Evolutionary conservation across 768 basidiomycete genomes (phyloP).

Genomic region (Inosperma sp.): DNA sequence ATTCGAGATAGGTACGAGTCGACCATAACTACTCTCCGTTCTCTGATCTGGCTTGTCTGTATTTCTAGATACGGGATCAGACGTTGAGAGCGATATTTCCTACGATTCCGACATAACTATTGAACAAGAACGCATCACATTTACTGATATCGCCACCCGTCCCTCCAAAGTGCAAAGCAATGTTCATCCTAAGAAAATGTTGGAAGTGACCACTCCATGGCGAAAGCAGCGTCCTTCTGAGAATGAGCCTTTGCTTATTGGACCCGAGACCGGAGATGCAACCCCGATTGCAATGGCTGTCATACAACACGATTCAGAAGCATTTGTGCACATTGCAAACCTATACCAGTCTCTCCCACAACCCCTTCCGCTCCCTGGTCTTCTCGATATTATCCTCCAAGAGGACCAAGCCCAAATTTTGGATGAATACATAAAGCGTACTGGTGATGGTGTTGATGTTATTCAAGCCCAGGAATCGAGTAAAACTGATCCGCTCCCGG

Average conservation of each 20-base stretch:
- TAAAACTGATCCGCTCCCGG: conserved; percentile 14
- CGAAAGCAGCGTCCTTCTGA: neutral
- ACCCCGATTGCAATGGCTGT: conserved; percentile 36
- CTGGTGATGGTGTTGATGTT: conserved; percentile 39
- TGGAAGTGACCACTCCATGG: conserved; percentile 19
- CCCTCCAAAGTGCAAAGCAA: conserved; percentile 41
- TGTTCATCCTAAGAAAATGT: conserved; percentile 35
- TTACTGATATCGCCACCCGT: conserved; percentile 50
- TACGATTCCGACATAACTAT: conserved; percentile 39
- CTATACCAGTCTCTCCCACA: conserved; percentile 38
- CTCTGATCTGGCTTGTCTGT: neutral
- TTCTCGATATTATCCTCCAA: conserved; percentile 29
- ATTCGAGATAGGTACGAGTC: conserved; percentile 36
- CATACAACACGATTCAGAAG: conserved; percentile 43
- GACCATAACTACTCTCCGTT: neutral
- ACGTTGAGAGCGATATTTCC: conserved; percentile 39
- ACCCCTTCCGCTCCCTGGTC: conserved; percentile 21
- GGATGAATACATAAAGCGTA: conserved; percentile 53
- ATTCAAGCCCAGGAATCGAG: conserved; percentile 20
- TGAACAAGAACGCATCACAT: conserved; percentile 37
- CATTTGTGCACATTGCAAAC: conserved; percentile 44
- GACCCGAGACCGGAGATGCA: conserved; percentile 1
- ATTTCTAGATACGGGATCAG: conserved; percentile 33
- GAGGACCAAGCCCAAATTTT: conserved; percentile 47
- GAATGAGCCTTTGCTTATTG: neutral